phyloP scores from a whole-genome alignment of 805 yeast species.

The Monosporozyma aquatica region DNA sequence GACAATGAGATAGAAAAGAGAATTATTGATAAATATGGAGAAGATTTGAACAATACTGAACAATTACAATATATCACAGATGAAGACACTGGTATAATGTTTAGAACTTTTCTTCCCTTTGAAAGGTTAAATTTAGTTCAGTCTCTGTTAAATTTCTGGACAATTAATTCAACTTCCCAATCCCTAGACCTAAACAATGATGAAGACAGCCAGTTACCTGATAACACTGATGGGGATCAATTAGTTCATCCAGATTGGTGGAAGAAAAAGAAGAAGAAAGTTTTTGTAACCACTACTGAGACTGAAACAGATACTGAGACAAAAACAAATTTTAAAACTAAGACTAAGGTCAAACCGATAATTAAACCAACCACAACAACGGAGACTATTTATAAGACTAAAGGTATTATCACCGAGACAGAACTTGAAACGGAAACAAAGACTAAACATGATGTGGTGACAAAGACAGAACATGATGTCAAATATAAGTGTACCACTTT shows the following conservation, averaged over 20 bases:
- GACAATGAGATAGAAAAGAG: not conserved
- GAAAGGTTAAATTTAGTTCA: slow-evolving; percentile 8
- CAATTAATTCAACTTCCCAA: not conserved
- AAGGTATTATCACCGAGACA: slow-evolving; percentile 2
- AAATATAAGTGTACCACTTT: slow-evolving; percentile 3
- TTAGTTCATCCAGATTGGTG: slow-evolving; percentile 4
- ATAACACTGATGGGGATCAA: not conserved
- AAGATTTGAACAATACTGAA: not conserved
- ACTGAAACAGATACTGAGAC: slow-evolving; percentile 9
- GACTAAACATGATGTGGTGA: slow-evolving; percentile 9
- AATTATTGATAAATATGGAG: not conserved
- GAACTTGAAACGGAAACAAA: slow-evolving; percentile 5
- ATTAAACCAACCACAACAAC: slow-evolving; percentile 5
- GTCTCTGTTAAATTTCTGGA: slow-evolving; percentile 1
- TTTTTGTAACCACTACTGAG: slow-evolving; percentile 5
- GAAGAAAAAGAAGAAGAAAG: slow-evolving; percentile 3
- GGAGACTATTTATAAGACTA: slow-evolving; percentile 5
- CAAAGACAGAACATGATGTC: slow-evolving; percentile 9
- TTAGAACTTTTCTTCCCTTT: slow-evolving; percentile 9
- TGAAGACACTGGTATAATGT: slow-evolving; percentile 5
- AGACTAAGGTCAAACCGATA: not conserved
- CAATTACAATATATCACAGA: slow-evolving; percentile 4
- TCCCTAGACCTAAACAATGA: not conserved
- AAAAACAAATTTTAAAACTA: slow-evolving; percentile 3
- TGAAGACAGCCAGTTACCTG: not conserved